Percentiles rank a stretch among this genome's conserved stretches.
phyloP scores from a whole-genome alignment of 306 rosid species.

The Pueraria montana region DNA sequence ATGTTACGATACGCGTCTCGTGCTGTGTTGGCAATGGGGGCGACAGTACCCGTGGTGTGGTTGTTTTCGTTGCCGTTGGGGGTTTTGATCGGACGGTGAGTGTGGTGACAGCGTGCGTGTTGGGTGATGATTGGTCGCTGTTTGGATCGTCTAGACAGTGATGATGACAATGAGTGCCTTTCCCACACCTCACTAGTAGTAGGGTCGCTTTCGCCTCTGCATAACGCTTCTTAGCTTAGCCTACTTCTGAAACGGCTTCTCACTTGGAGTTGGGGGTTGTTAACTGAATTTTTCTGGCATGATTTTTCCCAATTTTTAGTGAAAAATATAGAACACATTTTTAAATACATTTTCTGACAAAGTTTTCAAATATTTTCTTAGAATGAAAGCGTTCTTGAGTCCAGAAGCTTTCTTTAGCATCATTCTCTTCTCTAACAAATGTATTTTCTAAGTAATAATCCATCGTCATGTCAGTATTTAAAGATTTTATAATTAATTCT shows the following conservation, averaged over 20 bases:
- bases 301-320: not conserved
- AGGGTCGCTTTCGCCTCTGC: not conserved
- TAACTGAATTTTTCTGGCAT: no score
- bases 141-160: constrained; percentile 38
- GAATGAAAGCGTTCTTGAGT: no score
- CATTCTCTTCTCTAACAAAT: not conserved
- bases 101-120: constrained; percentile 5
- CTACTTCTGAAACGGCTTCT: not conserved
- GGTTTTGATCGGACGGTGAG: constrained; percentile 47
- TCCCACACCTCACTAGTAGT: constrained; percentile 16
- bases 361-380: no score
- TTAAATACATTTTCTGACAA: not conserved
- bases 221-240: not conserved
- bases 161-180: constrained; percentile 48
- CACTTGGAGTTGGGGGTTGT: not conserved
- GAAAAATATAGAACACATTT: not conserved
- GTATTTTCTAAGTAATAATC: no score
- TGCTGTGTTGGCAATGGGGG: constrained; percentile 9
- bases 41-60: constrained; percentile 12
- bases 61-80: constrained; percentile 47
- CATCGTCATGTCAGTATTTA: no score
- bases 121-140: constrained; percentile 43
- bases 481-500: not conserved
- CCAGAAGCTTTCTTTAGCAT: not conserved
- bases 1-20: not conserved